phyloP scores from a whole-genome alignment of 805 yeast genomes.

The Hanseniaspora jakobsenii region DNA sequence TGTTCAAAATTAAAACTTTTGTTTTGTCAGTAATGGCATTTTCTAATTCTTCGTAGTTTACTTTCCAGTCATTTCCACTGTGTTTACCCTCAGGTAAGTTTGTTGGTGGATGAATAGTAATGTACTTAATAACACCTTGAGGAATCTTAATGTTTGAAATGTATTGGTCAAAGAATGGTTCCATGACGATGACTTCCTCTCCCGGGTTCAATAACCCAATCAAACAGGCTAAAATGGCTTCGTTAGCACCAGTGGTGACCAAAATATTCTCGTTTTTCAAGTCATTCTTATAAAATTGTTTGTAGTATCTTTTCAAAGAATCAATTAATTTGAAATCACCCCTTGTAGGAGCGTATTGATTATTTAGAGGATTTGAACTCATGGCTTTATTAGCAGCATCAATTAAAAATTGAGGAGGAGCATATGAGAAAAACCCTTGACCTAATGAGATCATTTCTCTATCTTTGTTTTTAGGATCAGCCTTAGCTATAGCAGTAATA shows the following conservation, averaged over 20 bases:
- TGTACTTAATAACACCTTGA: conserved; percentile 85
- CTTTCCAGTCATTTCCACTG: conserved; percentile 74
- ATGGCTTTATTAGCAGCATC: conserved; percentile 70
- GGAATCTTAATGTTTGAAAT: conserved; percentile 86
- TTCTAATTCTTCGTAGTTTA: conserved; percentile 69
- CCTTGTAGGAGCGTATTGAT: conserved; percentile 85
- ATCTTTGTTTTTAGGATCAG: conserved; percentile 40
- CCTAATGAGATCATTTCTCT: conserved; percentile 79
- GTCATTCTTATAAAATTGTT: conserved; percentile 47
- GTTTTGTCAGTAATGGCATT: conserved; percentile 62
- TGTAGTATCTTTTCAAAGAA: conserved; percentile 59
- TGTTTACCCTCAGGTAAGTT: conserved; percentile 53
- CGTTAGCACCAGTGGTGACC: conserved; percentile 94
- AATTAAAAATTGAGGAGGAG: conserved; percentile 89
- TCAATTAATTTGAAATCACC: conserved; percentile 70
- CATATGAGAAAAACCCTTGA: conserved; percentile 92
- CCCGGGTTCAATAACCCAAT: conserved; percentile 76
- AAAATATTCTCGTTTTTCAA: conserved; percentile 35
- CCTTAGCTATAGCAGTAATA: conserved; percentile 75
- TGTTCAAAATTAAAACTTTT: conserved; percentile 73
- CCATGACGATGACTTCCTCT: conserved; percentile 92
- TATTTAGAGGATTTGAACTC: conserved; percentile 50
- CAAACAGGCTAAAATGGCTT: conserved; percentile 77
- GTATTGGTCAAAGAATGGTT: conserved; percentile 95
- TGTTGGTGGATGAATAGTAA: conserved; percentile 71